Conservation (phyloP, 2,329 filamentous ascomycete genomes). For the Emmonsia crescens region DNA sequence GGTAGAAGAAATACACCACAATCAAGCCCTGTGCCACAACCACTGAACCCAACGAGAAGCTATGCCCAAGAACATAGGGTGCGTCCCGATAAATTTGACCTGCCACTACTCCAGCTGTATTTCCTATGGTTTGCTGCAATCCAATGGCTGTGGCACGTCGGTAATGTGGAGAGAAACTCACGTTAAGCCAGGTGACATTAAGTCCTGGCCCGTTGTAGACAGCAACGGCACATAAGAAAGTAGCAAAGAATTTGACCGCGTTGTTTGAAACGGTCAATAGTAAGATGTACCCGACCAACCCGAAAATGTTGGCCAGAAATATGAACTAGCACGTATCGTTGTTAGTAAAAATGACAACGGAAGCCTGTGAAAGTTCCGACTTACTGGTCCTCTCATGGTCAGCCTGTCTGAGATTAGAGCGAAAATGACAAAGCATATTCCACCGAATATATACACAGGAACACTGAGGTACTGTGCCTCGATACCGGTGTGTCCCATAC, state of each 20-base stretch:
- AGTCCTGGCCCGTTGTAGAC: conserved; percentile 40
- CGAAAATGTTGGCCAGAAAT: conserved; percentile 31
- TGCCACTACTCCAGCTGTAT: conserved; percentile 39
- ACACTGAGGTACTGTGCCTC: conserved; percentile 46
- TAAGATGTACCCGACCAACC: conserved; percentile 41
- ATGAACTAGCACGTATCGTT: conserved; percentile 21
- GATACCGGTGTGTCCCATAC: conserved; percentile 42
- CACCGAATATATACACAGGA: conserved; percentile 45
- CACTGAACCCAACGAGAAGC: conserved; percentile 28
- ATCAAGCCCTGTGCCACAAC: conserved; percentile 30
- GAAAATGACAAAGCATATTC: conserved; percentile 34
- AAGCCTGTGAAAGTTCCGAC: background rate
- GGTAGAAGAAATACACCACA: conserved; percentile 32
- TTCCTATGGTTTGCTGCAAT: conserved; percentile 38
- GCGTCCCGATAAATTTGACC: conserved; percentile 35
- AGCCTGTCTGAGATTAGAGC: conserved; percentile 40
- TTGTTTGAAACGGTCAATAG: conserved; percentile 40
- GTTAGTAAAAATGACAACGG: background rate
- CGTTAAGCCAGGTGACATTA: conserved; percentile 39
- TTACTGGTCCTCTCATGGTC: conserved; percentile 21
- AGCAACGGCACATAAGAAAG: conserved; percentile 39
- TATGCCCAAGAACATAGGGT: conserved; percentile 28
- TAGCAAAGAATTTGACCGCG: conserved; percentile 41
- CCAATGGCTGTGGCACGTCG: conserved; percentile 39
- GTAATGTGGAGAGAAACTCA: conserved; percentile 40